Evolutionary conservation across 2,329 filamentous ascomycete species (phyloP).

Genomic region (Hypomyces rosellus): DNA sequence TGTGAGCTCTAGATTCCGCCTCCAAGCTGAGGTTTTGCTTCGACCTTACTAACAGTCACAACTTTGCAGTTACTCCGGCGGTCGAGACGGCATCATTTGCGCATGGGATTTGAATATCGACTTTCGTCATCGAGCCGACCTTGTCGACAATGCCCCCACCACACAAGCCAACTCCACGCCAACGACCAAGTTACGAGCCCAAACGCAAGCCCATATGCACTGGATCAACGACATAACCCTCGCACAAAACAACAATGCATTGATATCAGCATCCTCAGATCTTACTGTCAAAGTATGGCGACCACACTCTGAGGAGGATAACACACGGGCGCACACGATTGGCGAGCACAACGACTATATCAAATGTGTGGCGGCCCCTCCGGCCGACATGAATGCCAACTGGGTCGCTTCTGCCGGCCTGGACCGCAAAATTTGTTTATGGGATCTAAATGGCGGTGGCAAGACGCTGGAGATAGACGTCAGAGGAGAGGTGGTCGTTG

Average conservation of each 20-base stretch:
- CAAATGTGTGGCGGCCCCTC: slow-evolving; percentile 80
- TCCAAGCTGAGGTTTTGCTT: background rate
- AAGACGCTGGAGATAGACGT: slow-evolving; percentile 84
- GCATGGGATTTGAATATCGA: slow-evolving; percentile 86
- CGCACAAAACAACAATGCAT: slow-evolving; percentile 67
- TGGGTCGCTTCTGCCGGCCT: slow-evolving; percentile 95
- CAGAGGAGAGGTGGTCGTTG: slow-evolving; percentile 70
- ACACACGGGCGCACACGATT: slow-evolving; percentile 57
- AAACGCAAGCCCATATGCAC: slow-evolving; percentile 75
- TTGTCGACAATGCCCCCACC: slow-evolving; percentile 24
- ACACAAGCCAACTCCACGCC: slow-evolving; percentile 30
- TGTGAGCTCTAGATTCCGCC: slow-evolving; percentile 52
- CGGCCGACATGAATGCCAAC: slow-evolving; percentile 51
- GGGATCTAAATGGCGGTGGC: slow-evolving; percentile 85
- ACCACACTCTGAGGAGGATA: slow-evolving; percentile 56
- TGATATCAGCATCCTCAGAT: slow-evolving; percentile 90
- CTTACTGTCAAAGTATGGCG: slow-evolving; percentile 91
- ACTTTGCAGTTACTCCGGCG: slow-evolving; percentile 74
- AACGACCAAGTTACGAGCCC: slow-evolving; percentile 53
- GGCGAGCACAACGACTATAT: slow-evolving; percentile 95
- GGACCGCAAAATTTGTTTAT: slow-evolving; percentile 85
- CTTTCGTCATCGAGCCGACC: slow-evolving; percentile 35
- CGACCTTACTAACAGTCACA: background rate
- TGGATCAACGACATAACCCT: slow-evolving; percentile 94
- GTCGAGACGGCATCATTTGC: slow-evolving; percentile 90